Percentiles rank a stretch among this genome's conserved stretches.
These are phyloP conservation scores for Botryotinia narcissicola DNA, from an alignment of 2,329 filamentous ascomycete species.

Conservation along the genomic window DNA sequence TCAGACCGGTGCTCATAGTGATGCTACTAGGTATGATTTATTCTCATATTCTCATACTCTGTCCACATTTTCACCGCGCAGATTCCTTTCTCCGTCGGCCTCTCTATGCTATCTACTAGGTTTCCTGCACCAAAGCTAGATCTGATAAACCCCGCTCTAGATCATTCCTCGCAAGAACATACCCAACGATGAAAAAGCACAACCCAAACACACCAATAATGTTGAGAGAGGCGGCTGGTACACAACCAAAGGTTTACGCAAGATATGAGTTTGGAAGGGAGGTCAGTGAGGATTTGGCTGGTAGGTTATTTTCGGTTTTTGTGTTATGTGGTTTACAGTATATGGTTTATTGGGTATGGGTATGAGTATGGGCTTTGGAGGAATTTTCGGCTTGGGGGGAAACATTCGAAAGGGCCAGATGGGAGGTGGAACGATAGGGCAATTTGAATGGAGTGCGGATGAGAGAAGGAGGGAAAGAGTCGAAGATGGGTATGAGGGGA, in stretches of 20 bases:
- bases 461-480: neutral
- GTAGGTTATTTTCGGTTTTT: conserved; percentile 40
- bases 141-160: conserved; percentile 46
- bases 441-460: too few relatives aligned
- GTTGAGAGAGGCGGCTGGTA: conserved; percentile 86
- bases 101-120: too few relatives aligned
- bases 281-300: conserved; percentile 60
- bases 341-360: neutral
- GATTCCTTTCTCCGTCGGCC: neutral
- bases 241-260: conserved; percentile 82
- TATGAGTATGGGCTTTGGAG: neutral
- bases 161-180: conserved; percentile 84
- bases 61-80: neutral
- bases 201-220: conserved; percentile 93
- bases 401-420: neutral
- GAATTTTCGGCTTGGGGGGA: neutral
- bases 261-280: conserved; percentile 79
- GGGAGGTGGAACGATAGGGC: neutral
- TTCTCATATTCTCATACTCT: neutral
- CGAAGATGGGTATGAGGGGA: neutral
- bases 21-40: conserved; percentile 70
- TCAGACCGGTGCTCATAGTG: conserved; percentile 88
- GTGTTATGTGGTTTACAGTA: neutral
- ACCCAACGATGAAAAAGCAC: conserved; percentile 99
- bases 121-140: neutral